These are phyloP conservation scores for Byssochlamys sp. DNA, from an alignment of 2,329 filamentous ascomycete genomes.

Conservation along the genomic window DNA sequence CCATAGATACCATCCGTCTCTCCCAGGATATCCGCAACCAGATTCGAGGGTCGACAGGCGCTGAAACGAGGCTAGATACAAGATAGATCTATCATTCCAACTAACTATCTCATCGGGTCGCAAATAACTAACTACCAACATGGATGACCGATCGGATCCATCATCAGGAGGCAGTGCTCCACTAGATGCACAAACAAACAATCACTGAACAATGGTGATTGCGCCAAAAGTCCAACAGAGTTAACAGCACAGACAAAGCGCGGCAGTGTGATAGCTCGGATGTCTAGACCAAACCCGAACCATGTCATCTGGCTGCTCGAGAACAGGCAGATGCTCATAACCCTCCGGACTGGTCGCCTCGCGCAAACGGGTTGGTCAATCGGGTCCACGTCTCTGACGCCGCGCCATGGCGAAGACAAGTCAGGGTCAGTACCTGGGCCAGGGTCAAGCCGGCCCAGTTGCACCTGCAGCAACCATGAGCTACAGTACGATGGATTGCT, in stretches of 20 bases:
- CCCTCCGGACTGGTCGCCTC: constrained; percentile 1
- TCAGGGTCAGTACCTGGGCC: not conserved
- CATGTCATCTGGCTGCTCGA: not conserved
- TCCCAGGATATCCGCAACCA: not conserved
- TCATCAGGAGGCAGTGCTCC: not conserved
- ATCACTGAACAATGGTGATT: not conserved
- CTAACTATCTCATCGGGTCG: not conserved
- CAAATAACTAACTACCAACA: not conserved
- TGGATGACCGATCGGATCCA: not conserved
- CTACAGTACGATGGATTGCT: not conserved
- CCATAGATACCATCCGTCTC: not conserved
- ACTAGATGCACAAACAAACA: not conserved
- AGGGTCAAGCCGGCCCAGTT: not conserved
- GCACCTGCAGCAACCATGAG: not conserved
- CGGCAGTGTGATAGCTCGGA: not conserved
- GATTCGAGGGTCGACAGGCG: not conserved
- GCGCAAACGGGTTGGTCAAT: not conserved
- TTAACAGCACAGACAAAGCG: not conserved
- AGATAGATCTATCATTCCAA: not conserved
- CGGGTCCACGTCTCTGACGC: not conserved
- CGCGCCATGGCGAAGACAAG: not conserved
- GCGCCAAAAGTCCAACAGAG: not conserved
- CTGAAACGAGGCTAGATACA: not conserved
- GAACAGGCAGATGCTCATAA: constrained; percentile 1
- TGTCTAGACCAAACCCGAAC: not conserved